Evolutionary conservation across 2,329 filamentous ascomycete genomes (phyloP).

Genomic region (Tolypocladium ovalisporum): DNA sequence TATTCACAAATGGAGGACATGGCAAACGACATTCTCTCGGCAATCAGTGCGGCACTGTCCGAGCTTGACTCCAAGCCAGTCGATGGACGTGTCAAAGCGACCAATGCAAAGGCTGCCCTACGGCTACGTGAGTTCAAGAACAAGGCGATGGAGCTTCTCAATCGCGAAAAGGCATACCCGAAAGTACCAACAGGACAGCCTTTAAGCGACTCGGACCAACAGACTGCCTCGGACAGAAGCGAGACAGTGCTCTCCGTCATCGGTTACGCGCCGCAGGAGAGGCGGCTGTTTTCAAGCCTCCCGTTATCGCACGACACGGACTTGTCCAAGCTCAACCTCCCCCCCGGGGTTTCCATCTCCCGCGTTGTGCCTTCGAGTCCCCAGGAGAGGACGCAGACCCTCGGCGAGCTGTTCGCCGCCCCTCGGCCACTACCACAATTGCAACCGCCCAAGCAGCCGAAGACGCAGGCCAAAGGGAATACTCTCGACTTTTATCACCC

Average conservation of each 20-base stretch:
- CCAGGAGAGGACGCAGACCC: conserved; percentile 45
- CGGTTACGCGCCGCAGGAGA: conserved; percentile 62
- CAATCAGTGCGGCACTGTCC: conserved; percentile 35
- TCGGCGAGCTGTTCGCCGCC: conserved; percentile 65
- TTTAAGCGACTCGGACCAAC: conserved; percentile 27
- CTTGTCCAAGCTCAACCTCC: conserved; percentile 42
- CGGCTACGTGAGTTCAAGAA: conserved; percentile 48
- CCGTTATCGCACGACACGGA: conserved; percentile 26
- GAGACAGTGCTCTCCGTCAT: conserved; percentile 62
- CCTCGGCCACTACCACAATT: conserved; percentile 54
- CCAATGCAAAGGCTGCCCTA: conserved; percentile 25
- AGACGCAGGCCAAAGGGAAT: conserved; percentile 55
- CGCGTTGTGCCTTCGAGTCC: conserved; percentile 21
- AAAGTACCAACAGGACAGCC: conserved; percentile 24
- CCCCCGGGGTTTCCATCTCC: conserved; percentile 55
- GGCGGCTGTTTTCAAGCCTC: conserved; percentile 79
- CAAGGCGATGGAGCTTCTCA: conserved; percentile 50
- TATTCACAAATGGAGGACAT: conserved; percentile 57
- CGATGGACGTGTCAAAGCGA: conserved; percentile 14
- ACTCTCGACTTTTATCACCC: conserved; percentile 42
- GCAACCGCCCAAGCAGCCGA: conserved; percentile 61
- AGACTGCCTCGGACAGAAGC: conserved; percentile 28
- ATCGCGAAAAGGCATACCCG: conserved; percentile 47
- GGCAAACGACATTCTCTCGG: conserved; percentile 43
- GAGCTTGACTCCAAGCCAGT: conserved; percentile 29